Conservation (phyloP, 1,284 basidiomycete genomes). For the Phlebopus sp. region DNA sequence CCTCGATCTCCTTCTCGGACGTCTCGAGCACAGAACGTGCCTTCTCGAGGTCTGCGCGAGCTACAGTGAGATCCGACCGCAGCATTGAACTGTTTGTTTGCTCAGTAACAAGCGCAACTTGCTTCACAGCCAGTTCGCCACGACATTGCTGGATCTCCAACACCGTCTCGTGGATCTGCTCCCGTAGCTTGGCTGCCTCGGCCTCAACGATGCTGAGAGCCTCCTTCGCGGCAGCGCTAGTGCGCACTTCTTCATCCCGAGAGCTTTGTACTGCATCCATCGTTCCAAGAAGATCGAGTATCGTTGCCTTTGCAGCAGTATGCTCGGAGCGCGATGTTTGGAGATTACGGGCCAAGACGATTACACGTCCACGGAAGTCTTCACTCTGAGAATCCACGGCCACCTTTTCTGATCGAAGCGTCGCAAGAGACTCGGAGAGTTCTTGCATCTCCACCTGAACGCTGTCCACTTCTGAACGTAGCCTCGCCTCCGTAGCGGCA, state of each 20-base stretch:
- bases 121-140: slow-evolving; percentile 3
- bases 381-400: slow-evolving; percentile 1
- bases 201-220: not conserved
- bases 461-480: slow-evolving; percentile 1
- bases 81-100: slow-evolving; percentile 3
- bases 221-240: not conserved
- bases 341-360: slow-evolving; percentile 4
- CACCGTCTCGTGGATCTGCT: slow-evolving; percentile 2
- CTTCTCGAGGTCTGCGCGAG: not conserved
- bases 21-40: not conserved
- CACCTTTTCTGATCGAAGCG: slow-evolving; percentile 1
- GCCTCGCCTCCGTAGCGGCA: not conserved
- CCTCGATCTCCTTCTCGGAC: slow-evolving; percentile 22
- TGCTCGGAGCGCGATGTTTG: slow-evolving; percentile 8
- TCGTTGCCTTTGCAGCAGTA: slow-evolving; percentile 10
- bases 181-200: slow-evolving; percentile 10
- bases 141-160: slow-evolving; percentile 7
- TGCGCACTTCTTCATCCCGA: slow-evolving; percentile 10
- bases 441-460: slow-evolving; percentile 1
- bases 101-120: slow-evolving; percentile 6
- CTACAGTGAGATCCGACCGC: slow-evolving; percentile 1
- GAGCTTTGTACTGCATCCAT: slow-evolving; percentile 17
- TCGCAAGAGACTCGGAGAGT: not conserved
- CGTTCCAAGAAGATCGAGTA: slow-evolving; percentile 17
- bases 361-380: slow-evolving; percentile 2